A percentile compares a stretch with the other conserved stretches of the same genome.
phyloP scores from a whole-genome alignment of 805 yeast genomes.

The Cyberlindnera suaveolens region DNA sequence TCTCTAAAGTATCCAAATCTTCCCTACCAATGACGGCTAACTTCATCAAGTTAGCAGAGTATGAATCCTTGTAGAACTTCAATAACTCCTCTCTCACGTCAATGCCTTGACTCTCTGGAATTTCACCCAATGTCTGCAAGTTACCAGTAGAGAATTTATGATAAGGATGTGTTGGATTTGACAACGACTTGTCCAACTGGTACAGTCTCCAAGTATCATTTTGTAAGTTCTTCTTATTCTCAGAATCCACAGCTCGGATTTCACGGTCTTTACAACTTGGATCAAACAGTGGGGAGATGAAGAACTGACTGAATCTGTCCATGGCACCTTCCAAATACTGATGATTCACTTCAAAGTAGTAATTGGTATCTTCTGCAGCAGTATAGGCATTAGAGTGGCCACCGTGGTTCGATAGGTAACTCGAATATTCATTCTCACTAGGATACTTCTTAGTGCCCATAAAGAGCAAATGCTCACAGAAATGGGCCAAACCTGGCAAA shows the following conservation, averaged over 20 bases:
- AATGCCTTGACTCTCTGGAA: slow-evolving; percentile 52
- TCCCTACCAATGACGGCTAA: slow-evolving; percentile 82
- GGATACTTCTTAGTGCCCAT: slow-evolving; percentile 82
- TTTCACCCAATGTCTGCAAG: slow-evolving; percentile 59
- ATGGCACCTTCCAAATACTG: slow-evolving; percentile 79
- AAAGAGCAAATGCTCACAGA: slow-evolving; percentile 65
- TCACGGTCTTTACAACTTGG: slow-evolving; percentile 81
- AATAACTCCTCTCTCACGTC: slow-evolving; percentile 80
- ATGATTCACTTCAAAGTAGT: slow-evolving; percentile 77
- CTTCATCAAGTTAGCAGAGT: slow-evolving; percentile 86
- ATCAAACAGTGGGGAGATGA: slow-evolving; percentile 74
- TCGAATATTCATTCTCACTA: slow-evolving; percentile 68
- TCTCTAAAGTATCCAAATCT: slow-evolving; percentile 59
- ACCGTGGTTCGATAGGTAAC: slow-evolving; percentile 73
- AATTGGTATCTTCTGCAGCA: slow-evolving; percentile 82
- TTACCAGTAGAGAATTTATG: slow-evolving; percentile 91
- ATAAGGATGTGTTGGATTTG: slow-evolving; percentile 76
- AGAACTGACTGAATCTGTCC: slow-evolving; percentile 90
- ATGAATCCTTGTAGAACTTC: slow-evolving; percentile 63
- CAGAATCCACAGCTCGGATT: slow-evolving; percentile 91
- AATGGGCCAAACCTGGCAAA: slow-evolving; percentile 75
- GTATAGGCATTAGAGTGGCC: slow-evolving; percentile 94
- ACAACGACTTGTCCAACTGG: slow-evolving; percentile 71
- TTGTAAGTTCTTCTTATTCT: slow-evolving; percentile 90
- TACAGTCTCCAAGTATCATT: slow-evolving; percentile 83